Evolutionary conservation across 2,329 filamentous ascomycete species (phyloP).

Genomic region (Pezicula rhizophila): DNA sequence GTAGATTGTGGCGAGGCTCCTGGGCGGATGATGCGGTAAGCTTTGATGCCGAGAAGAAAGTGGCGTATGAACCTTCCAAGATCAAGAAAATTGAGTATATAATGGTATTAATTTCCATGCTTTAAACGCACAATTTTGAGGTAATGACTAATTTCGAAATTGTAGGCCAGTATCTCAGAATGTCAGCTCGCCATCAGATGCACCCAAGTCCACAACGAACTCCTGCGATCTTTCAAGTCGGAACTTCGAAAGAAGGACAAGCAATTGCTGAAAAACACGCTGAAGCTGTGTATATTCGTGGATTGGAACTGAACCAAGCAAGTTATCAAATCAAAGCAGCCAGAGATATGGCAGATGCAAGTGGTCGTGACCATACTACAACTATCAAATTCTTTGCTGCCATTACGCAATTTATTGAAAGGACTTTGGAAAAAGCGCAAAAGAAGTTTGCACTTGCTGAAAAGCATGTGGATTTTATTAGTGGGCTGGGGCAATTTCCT

Average conservation of each 20-base stretch:
- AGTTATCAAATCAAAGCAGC: constrained; percentile 57
- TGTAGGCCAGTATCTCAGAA: not conserved
- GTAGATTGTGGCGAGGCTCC: constrained; percentile 51
- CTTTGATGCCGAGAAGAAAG: constrained; percentile 47
- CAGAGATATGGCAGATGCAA: constrained; percentile 43
- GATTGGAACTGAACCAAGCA: constrained; percentile 53
- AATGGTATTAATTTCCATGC: constrained; percentile 8
- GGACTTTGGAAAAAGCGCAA: constrained; percentile 59
- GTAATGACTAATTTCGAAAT: too few relatives aligned
- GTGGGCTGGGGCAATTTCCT: constrained; percentile 61
- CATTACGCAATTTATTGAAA: constrained; percentile 57
- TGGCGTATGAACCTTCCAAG: constrained; percentile 46
- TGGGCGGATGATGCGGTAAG: constrained; percentile 63
- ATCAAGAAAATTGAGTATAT: constrained; percentile 64
- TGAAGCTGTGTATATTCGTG: constrained; percentile 63
- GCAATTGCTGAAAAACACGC: constrained; percentile 59
- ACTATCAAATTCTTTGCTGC: constrained; percentile 62
- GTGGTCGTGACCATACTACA: constrained; percentile 50
- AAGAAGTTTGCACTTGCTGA: constrained; percentile 55
- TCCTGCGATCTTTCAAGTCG: constrained; percentile 62
- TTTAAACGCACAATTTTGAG: too few relatives aligned
- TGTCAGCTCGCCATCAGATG: constrained; percentile 25
- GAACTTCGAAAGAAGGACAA: constrained; percentile 58
- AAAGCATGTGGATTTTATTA: constrained; percentile 55
- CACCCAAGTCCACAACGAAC: constrained; percentile 61